phyloP scores from a whole-genome alignment of 2,329 filamentous ascomycete species.

The Trichocomaceae sp. region DNA sequence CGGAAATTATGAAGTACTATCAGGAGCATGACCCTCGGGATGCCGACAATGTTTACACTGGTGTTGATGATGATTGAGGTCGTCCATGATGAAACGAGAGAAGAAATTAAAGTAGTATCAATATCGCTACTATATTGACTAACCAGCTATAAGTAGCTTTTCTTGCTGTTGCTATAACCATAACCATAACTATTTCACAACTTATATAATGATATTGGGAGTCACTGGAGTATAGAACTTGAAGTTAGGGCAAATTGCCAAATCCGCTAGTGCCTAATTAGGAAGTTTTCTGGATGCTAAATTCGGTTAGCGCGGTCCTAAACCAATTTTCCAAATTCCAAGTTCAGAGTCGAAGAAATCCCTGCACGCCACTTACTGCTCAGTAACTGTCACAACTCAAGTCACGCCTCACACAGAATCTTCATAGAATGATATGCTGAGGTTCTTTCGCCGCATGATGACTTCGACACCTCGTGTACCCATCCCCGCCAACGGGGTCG shows the following conservation, averaged over 20 bases:
- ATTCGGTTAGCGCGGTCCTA: too few relatives aligned
- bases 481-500: constrained; percentile 80
- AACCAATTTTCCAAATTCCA: background rate
- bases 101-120: too few relatives aligned
- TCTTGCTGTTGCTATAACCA: too few relatives aligned
- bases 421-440: constrained; percentile 30
- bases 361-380: background rate
- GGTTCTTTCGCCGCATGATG: constrained; percentile 50
- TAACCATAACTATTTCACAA: too few relatives aligned
- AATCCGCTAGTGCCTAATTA: too few relatives aligned
- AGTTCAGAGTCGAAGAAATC: background rate
- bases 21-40: constrained; percentile 25
- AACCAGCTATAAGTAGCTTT: too few relatives aligned
- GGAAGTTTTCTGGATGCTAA: too few relatives aligned
- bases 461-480: constrained; percentile 58
- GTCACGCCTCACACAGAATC: background rate
- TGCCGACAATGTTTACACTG: constrained; percentile 17
- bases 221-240: too few relatives aligned
- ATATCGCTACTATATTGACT: too few relatives aligned
- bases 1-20: constrained; percentile 29
- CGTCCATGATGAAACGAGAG: too few relatives aligned
- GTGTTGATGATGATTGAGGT: background rate
- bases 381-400: background rate
- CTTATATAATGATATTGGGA: too few relatives aligned
- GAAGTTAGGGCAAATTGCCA: too few relatives aligned